These are phyloP conservation scores for Chlorella sp. DNA, from an alignment of 139 green algal genomes.

Conservation along the genomic window DNA sequence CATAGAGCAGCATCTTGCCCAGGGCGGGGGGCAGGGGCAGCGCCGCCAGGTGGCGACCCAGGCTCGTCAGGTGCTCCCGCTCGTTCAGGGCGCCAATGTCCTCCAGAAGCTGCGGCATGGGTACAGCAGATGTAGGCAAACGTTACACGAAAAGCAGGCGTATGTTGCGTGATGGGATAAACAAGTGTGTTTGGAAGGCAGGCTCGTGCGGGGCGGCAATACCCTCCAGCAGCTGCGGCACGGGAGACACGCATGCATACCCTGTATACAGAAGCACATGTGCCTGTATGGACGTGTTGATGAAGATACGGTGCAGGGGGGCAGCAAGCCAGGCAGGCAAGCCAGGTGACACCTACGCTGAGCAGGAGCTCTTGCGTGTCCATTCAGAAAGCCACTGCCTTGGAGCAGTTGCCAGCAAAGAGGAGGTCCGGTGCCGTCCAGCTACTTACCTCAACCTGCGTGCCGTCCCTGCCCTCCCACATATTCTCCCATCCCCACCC, in stretches of 20 bases:
- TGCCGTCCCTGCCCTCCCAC: neutral
- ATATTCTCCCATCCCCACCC: neutral
- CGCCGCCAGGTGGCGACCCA: constrained; percentile 84
- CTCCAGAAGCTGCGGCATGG: constrained; percentile 48
- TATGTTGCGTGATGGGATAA: too few relatives aligned
- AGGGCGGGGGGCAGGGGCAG: constrained; percentile 80
- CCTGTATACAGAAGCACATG: too few relatives aligned
- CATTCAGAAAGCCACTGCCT: too few relatives aligned
- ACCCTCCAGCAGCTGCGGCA: constrained; percentile 55
- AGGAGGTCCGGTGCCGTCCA: too few relatives aligned
- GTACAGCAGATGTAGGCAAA: neutral
- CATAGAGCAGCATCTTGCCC: constrained; percentile 91
- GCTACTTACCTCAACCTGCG: too few relatives aligned
- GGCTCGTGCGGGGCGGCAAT: constrained; percentile 44
- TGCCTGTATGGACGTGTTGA: too few relatives aligned
- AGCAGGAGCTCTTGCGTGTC: too few relatives aligned
- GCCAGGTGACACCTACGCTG: too few relatives aligned
- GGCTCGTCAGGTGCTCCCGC: constrained; percentile 72
- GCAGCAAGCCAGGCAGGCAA: too few relatives aligned
- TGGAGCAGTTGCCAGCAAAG: too few relatives aligned
- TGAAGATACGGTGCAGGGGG: too few relatives aligned
- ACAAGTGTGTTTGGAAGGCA: too few relatives aligned
- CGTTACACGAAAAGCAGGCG: neutral
- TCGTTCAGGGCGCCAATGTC: constrained; percentile 62
- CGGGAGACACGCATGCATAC: neutral